Base-by-base conservation (phyloP, 2,329 filamentous ascomycete genomes). In the Camillea tinctor region DNA sequence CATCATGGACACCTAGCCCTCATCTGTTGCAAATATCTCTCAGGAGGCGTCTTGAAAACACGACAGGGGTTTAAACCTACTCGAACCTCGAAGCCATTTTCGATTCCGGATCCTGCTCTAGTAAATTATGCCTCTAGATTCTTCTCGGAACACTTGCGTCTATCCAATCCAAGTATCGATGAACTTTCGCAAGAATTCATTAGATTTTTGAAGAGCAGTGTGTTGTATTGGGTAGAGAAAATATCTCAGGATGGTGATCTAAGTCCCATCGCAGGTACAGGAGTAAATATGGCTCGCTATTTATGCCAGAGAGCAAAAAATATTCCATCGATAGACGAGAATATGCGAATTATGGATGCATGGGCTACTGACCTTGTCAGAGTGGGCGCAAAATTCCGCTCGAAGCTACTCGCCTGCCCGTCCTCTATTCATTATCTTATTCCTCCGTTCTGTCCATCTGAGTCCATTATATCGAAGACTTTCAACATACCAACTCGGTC, bases 111-210 rank as follows among this genome's bases (percentile, higher is more conserved):
- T 36, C 52, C 58, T 17, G 48, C 60, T n/a, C 56, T 69, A 52
- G 54, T 68, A 7, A 61, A 67, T 24, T 73, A 73, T 22, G 66
- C 71, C n/a, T 59, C 52, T 5, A 56, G 48, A 15, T 68, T 65
- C 54, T 71, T 71, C 52, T 67, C 70, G 19, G 66, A 71, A 3
- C 69, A 73, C 56, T 23, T 72, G 0, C 68, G 58, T 36, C 60
- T 58, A 26, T 60, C 60, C 20, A 66, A 62, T 15, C 62, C 67
- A 3, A 49, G 62, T 15, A 61, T 68, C 22, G 54, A 66, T 50
- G 52, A 49, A 1, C 52, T 69, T 15, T 69, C 87, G 83, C 64
- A 89, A 83, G 40, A 89, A 73, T 61, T 88, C 79, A 17, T 88
- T 75, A 8, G 84, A 81, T 74, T 91, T 83, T 67, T 89, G 80